phyloP scores from a whole-genome alignment of 2,329 filamentous ascomycete species.

The Nothomitra cinnamomea region DNA sequence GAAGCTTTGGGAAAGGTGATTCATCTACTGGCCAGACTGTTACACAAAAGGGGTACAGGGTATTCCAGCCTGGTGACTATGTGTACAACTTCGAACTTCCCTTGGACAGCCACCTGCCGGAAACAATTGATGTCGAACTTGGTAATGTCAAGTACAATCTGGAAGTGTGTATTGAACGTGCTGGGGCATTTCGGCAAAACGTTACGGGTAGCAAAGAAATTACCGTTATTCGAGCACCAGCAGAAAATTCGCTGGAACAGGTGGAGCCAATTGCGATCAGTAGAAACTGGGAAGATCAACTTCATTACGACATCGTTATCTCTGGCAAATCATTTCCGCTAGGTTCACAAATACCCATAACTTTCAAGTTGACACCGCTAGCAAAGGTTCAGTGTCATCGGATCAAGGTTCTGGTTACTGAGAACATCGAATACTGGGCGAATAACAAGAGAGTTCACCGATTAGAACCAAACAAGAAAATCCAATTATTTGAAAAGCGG shows the following conservation, averaged over 20 bases:
- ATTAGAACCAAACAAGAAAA: slow-evolving; percentile 68
- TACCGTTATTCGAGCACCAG: slow-evolving; percentile 64
- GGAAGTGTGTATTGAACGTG: slow-evolving; percentile 68
- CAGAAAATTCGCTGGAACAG: slow-evolving; percentile 77
- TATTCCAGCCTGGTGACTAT: slow-evolving; percentile 63
- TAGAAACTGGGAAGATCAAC: slow-evolving; percentile 83
- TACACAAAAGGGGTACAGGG: slow-evolving; percentile 66
- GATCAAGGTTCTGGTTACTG: slow-evolving; percentile 79
- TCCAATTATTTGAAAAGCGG: slow-evolving; percentile 73
- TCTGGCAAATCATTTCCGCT: slow-evolving; percentile 90
- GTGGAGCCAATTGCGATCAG: slow-evolving; percentile 89
- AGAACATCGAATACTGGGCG: slow-evolving; percentile 83
- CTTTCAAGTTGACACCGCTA: slow-evolving; percentile 81
- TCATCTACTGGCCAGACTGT: slow-evolving; percentile 35
- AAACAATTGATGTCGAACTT: slow-evolving; percentile 75
- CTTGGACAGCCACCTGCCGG: slow-evolving; percentile 60
- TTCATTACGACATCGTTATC: slow-evolving; percentile 92
- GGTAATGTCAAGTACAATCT: slow-evolving; percentile 79
- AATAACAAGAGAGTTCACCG: slow-evolving; percentile 71
- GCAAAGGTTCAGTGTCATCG: slow-evolving; percentile 89
- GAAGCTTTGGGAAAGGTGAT: slow-evolving; percentile 73
- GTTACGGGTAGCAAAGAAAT: slow-evolving; percentile 70
- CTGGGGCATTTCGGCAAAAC: slow-evolving; percentile 81
- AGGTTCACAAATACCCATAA: slow-evolving; percentile 74
- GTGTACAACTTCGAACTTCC: slow-evolving; percentile 67